Conservation (phyloP, 164 flowering plant genomes). For the Santalum album region DNA sequence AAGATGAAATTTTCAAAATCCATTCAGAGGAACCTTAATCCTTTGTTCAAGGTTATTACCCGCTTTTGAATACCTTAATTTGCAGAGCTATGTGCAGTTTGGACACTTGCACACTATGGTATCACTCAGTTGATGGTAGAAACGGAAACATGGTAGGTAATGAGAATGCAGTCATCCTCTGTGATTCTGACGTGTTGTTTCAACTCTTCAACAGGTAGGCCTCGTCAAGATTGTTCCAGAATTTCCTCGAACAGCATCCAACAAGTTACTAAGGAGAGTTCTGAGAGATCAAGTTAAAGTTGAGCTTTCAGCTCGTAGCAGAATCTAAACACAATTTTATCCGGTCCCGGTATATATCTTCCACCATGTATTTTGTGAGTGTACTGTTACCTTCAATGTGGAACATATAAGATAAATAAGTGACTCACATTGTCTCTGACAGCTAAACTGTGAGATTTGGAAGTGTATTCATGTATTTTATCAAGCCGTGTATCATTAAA, state of each 20-base stretch:
- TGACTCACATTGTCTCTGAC: too few relatives aligned
- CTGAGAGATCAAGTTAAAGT: slow-evolving; percentile 64
- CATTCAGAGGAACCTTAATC: slow-evolving; percentile 76
- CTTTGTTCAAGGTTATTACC: slow-evolving; percentile 69
- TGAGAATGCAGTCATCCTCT: too few relatives aligned
- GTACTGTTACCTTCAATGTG: background rate
- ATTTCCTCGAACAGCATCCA: slow-evolving; percentile 88
- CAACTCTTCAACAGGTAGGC: slow-evolving; percentile 47
- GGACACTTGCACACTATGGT: background rate
- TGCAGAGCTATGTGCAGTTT: background rate
- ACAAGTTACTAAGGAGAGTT: slow-evolving; percentile 77
- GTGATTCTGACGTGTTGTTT: too few relatives aligned
- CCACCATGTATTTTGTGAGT: background rate
- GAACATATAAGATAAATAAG: too few relatives aligned
- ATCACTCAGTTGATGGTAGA: too few relatives aligned
- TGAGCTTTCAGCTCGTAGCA: slow-evolving; percentile 47
- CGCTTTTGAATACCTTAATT: background rate
- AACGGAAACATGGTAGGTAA: too few relatives aligned
- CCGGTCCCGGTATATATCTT: background rate
- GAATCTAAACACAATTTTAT: slow-evolving; percentile 23
- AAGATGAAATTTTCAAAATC: slow-evolving; percentile 64
- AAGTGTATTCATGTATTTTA: too few relatives aligned
- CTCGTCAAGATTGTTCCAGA: slow-evolving; percentile 67
- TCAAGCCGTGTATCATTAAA: too few relatives aligned
- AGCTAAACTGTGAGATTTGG: too few relatives aligned